Percentiles rank a stretch among this genome's conserved stretches.
Evolutionary conservation across 345 rosid species (phyloP).

Genomic region (Camelina sativa): DNA sequence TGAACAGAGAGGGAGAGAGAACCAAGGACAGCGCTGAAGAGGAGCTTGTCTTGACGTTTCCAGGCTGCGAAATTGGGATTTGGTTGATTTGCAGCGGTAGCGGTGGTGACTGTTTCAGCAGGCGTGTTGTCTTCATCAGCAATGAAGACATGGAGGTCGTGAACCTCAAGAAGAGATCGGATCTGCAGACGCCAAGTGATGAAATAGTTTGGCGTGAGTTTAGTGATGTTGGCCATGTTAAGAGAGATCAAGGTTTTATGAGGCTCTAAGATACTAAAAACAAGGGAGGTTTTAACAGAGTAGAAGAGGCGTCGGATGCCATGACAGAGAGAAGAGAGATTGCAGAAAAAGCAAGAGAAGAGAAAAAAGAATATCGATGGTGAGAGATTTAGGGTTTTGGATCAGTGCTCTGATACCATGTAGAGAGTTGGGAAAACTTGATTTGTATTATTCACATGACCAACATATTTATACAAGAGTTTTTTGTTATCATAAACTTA

Average conservation of each 20-base stretch:
- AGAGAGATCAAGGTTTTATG: neutral
- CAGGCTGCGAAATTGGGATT: neutral
- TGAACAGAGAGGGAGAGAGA: neutral
- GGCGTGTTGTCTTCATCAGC: neutral
- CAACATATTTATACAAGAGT: no score
- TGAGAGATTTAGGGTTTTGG: no score
- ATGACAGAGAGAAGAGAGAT: no score
- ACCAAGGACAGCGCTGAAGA: neutral
- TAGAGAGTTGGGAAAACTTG: no score
- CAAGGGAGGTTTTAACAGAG: neutral
- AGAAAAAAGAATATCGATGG: no score
- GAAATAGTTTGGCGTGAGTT: neutral
- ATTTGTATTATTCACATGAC: no score
- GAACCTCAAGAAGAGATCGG: neutral
- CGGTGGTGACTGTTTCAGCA: neutral
- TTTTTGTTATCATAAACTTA: no score
- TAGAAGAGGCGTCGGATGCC: no score
- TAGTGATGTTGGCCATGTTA: neutral
- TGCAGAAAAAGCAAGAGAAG: no score
- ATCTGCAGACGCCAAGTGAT: neutral
- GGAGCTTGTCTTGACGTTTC: neutral
- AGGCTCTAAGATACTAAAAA: rapidly evolving
- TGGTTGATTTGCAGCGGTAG: rapidly evolving
- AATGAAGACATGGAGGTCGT: neutral
- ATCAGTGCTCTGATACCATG: no score